Evolutionary conservation across 2,329 filamentous ascomycete species (phyloP), one percentile per base, ranked within the genome.

Genomic region (Fonsecaea pedrosoi): DNA sequence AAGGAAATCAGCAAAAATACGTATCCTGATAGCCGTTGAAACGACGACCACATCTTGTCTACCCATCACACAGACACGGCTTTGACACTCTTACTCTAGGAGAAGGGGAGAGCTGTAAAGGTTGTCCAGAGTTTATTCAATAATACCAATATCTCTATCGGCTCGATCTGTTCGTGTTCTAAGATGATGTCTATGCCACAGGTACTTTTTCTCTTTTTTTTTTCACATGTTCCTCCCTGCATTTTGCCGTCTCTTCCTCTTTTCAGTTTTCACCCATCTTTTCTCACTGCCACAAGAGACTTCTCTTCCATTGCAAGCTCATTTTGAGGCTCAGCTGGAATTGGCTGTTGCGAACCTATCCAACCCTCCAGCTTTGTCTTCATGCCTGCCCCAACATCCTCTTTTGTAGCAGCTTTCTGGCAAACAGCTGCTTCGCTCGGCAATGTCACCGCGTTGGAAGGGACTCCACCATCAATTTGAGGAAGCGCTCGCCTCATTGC

Each of bases 241-340:
- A 8, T 50, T 13, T 50, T 10, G 12, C 18, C 18, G 10, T 25
- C 18, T 50, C 21, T 50, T 50, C 15, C 21, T 21, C 21, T 50
- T 25, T 50, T 50, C 21, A 50, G 4, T 50, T 25, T 12, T 30
- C 25, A 21, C 45, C 18, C 13, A 30, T 50, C 45, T 50, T 50
- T 60, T 50, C 42, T 60, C 67, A 69, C 68, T n/a, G 59, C 63
- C 10, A 45, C 32, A 18, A 69, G 62, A 32, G 68, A 66, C 45
- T 66, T 65, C 5, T 42, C 59, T 38, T 61, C 62, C 25, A 62
- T 65, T 10, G 63, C 53, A 8, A 60, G 18, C 32, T 67, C 42
- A 15, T 64, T 54, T 13, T 35, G 30, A 21, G 15, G 15, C 21
- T 50, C 42, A 50, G 21, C 57, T 21, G 15, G 15, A 3, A 13